phyloP scores from a whole-genome alignment of 78 protist genomes.

The Corallochytrium limacisporum region DNA sequence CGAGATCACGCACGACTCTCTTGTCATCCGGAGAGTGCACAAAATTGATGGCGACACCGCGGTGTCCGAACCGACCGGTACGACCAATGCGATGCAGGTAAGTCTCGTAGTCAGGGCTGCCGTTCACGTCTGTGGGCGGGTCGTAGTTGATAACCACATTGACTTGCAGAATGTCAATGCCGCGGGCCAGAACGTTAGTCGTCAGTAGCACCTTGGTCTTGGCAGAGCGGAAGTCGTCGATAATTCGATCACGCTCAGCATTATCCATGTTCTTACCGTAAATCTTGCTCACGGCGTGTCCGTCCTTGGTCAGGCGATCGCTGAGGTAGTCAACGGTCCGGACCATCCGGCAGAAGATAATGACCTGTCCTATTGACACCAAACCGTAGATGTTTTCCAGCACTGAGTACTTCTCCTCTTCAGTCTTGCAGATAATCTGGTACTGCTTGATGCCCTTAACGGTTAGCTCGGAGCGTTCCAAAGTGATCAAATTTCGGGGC shows the following conservation, averaged over 20 bases:
- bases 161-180: slow-evolving; percentile 32
- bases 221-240: slow-evolving; percentile 12
- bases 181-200: slow-evolving; percentile 36
- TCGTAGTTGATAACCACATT: slow-evolving; percentile 25
- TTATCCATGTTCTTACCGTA: neutral
- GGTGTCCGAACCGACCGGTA: slow-evolving; percentile 35
- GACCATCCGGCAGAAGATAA: slow-evolving; percentile 52
- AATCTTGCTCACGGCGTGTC: neutral
- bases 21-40: neutral
- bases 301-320: neutral
- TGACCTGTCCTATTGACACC: slow-evolving; percentile 53
- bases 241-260: neutral
- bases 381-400: slow-evolving; percentile 58
- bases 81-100: slow-evolving; percentile 46
- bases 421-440: slow-evolving; percentile 36
- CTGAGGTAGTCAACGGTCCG: neutral
- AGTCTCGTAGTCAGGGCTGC: slow-evolving; percentile 7
- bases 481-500: slow-evolving; percentile 13
- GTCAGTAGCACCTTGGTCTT: slow-evolving; percentile 26
- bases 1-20: neutral
- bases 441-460: slow-evolving; percentile 70
- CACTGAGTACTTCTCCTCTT: slow-evolving; percentile 30
- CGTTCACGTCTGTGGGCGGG: neutral
- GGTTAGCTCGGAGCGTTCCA: slow-evolving; percentile 46
- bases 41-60: slow-evolving; percentile 6